Evolutionary conservation across 2,329 filamentous ascomycete species (phyloP).

Genomic region (Diaporthe vaccinii): DNA sequence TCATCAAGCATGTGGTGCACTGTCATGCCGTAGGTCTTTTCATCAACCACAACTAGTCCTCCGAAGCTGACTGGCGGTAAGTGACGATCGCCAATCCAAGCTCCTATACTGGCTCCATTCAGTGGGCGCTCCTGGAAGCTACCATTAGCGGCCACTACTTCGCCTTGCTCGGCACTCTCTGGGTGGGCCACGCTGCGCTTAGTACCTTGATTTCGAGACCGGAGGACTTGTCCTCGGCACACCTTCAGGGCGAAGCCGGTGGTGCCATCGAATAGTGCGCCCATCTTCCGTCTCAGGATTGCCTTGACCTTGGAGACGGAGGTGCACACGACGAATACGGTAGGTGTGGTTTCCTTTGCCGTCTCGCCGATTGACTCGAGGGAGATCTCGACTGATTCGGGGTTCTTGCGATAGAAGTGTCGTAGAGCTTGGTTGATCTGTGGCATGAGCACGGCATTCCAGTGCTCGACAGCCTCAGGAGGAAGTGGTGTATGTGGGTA

Average conservation of each 20-base stretch:
- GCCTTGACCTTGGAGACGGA: constrained; percentile 80
- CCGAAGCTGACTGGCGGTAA: constrained; percentile 93
- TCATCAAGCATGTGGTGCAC: constrained; percentile 96
- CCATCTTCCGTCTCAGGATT: constrained; percentile 78
- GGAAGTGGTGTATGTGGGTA: constrained; percentile 72
- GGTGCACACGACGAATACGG: constrained; percentile 82
- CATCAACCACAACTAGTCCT: constrained; percentile 87
- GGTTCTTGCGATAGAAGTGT: constrained; percentile 78
- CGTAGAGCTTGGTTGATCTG: constrained; percentile 80
- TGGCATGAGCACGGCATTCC: constrained; percentile 79
- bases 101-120: constrained; percentile 93
- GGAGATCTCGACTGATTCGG: constrained; percentile 83
- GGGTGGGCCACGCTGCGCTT: constrained; percentile 55
- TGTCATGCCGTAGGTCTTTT: constrained; percentile 91
- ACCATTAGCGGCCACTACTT: constrained; percentile 71
- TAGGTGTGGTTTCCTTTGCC: constrained; percentile 75
- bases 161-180: constrained; percentile 49
- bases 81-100: constrained; percentile 87
- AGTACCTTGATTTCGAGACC: constrained; percentile 65
- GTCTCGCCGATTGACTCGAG: constrained; percentile 81
- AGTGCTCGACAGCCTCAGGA: constrained; percentile 75
- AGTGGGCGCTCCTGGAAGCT: constrained; percentile 83
- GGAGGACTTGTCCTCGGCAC: constrained; percentile 76
- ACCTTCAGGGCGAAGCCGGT: constrained; percentile 77
- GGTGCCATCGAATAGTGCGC: constrained; percentile 72